phyloP scores from a whole-genome alignment of 176 grass and related monocot genomes.

The Rhipidocladum racemiflorum region DNA sequence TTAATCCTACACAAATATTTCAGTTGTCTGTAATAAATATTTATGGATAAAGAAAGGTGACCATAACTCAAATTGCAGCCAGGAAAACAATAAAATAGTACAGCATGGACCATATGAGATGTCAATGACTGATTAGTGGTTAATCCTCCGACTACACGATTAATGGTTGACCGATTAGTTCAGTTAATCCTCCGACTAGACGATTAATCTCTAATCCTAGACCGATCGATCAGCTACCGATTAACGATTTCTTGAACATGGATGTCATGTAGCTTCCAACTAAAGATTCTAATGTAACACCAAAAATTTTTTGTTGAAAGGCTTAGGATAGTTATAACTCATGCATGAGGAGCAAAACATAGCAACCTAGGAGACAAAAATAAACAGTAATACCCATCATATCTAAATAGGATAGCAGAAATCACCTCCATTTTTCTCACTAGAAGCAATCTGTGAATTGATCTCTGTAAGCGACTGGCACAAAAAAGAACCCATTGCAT shows the following conservation, averaged over 20 bases:
- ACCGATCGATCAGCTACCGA: too few relatives aligned
- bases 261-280: background rate
- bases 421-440: constrained; percentile 91
- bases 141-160: too few relatives aligned
- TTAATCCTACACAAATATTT: background rate
- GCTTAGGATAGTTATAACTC: background rate
- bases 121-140: too few relatives aligned
- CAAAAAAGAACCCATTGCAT: constrained; percentile 13
- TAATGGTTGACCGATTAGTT: too few relatives aligned
- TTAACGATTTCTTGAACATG: too few relatives aligned
- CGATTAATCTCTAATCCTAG: too few relatives aligned
- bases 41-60: constrained; percentile 14
- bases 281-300: constrained; percentile 15
- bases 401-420: constrained; percentile 40
- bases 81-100: background rate
- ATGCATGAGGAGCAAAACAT: background rate
- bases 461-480: constrained; percentile 79
- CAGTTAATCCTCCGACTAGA: too few relatives aligned
- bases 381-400: constrained; percentile 5
- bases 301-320: background rate
- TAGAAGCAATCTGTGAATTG: constrained; percentile 74
- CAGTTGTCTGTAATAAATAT: background rate
- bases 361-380: constrained; percentile 9
- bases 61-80: constrained; percentile 8
- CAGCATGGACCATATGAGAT: background rate